Evolutionary conservation across 176 grass and related monocot genomes (phyloP).

Genomic region (Bolboschoenus planiculmis): DNA sequence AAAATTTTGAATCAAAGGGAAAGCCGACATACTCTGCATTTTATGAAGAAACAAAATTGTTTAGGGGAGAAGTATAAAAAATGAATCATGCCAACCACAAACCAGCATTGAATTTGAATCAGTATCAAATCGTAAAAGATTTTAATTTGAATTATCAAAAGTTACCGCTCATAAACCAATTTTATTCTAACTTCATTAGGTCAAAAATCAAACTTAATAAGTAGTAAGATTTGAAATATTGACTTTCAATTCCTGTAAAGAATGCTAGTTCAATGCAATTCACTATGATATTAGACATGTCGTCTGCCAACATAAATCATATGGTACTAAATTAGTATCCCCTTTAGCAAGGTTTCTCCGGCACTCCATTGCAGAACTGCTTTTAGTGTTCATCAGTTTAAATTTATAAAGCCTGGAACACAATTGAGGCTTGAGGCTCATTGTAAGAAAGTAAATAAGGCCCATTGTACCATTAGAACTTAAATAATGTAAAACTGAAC

Average conservation of each 20-base stretch:
- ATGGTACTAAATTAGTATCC: background rate
- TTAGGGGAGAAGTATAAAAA: background rate
- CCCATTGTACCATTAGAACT: background rate
- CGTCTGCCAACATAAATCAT: background rate
- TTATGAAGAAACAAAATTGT: background rate
- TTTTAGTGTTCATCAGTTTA: background rate
- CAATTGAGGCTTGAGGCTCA: background rate
- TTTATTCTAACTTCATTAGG: background rate
- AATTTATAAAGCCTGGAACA: background rate
- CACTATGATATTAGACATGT: background rate
- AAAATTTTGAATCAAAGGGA: background rate
- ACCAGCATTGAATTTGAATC: background rate
- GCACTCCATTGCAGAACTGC: background rate
- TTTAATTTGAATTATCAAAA: background rate
- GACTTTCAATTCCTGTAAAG: background rate
- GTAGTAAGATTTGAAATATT: background rate
- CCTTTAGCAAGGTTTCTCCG: background rate
- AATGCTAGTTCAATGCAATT: background rate
- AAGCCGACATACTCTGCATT: background rate
- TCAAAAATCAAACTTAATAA: background rate
- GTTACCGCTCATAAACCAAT: background rate
- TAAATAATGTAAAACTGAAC: constrained; percentile 7
- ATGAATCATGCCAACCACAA: background rate
- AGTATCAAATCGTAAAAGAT: background rate
- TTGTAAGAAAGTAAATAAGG: background rate